Evolutionary conservation across 2,329 filamentous ascomycete species (phyloP).

Genomic region (Aspergillus flavus): DNA sequence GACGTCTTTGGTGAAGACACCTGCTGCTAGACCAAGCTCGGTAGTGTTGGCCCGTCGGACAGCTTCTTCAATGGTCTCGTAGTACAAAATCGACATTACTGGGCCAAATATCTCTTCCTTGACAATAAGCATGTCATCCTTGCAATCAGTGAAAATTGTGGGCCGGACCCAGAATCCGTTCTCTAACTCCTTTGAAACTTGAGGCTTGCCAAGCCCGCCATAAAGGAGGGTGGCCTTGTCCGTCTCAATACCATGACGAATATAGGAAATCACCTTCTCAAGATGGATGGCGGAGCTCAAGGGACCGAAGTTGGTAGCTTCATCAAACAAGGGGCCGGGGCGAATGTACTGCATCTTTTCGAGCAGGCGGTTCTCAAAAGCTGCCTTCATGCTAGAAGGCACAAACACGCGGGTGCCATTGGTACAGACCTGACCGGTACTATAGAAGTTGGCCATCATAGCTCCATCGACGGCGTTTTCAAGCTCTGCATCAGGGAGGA

Average conservation of each 20-base stretch:
- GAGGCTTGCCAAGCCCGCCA: constrained; percentile 67
- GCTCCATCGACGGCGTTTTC: constrained; percentile 83
- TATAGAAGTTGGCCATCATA: constrained; percentile 95
- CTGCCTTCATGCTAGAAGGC: constrained; percentile 63
- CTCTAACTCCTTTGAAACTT: constrained; percentile 53
- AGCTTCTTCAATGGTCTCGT: constrained; percentile 70
- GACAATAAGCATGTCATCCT: constrained; percentile 76
- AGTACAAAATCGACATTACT: constrained; percentile 79
- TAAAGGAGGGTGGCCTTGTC: constrained; percentile 75
- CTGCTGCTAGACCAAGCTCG: constrained; percentile 76
- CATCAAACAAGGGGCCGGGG: constrained; percentile 71
- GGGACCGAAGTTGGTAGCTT: constrained; percentile 78
- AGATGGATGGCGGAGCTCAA: constrained; percentile 74
- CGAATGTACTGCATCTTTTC: constrained; percentile 72
- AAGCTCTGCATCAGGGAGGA: constrained; percentile 78
- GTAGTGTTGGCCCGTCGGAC: constrained; percentile 75
- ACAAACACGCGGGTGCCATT: constrained; percentile 90
- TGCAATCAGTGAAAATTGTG: constrained; percentile 85
- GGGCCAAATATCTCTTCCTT: constrained; percentile 87
- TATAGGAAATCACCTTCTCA: constrained; percentile 77
- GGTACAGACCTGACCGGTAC: constrained; percentile 87
- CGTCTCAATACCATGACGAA: constrained; percentile 70
- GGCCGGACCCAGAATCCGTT: constrained; percentile 83
- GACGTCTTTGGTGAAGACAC: constrained; percentile 77
- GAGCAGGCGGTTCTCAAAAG: constrained; percentile 70